Conservation (phyloP, 2,329 filamentous ascomycete genomes). For the Pestalotiopsis sp. region DNA sequence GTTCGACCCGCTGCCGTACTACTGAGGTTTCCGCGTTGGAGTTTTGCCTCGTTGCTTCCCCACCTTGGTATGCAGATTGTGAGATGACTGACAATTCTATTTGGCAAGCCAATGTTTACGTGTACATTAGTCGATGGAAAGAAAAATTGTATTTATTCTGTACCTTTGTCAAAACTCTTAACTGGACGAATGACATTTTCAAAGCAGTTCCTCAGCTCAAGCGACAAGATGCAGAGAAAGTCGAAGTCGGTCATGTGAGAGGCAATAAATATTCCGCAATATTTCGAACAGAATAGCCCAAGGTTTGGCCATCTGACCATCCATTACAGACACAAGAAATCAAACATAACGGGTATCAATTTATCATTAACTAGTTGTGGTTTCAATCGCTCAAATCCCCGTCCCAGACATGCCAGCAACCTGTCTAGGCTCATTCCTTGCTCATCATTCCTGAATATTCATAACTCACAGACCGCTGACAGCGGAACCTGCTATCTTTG, state of each 20-base stretch:
- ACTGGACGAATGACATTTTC: background rate
- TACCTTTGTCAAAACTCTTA: background rate
- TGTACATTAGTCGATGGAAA: background rate
- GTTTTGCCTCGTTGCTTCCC: background rate
- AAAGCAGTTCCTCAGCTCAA: background rate
- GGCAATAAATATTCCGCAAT: too few species aligned
- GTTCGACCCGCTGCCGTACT: conserved; percentile 57
- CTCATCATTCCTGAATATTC: background rate
- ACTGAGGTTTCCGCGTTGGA: background rate
- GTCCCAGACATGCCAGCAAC: background rate
- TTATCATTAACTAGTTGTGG: background rate
- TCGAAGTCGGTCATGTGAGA: too few species aligned
- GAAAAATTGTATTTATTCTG: background rate
- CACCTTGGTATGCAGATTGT: background rate
- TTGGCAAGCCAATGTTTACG: background rate
- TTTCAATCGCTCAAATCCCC: background rate
- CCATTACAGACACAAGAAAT: background rate
- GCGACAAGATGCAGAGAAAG: background rate
- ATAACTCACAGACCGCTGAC: background rate
- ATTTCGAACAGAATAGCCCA: too few species aligned
- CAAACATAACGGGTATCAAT: conserved; percentile 2
- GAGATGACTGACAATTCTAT: background rate
- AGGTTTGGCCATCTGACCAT: too few species aligned
- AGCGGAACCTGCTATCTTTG: background rate
- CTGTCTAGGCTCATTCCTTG: background rate